These are phyloP conservation scores for Coniferiporia weirii DNA, from an alignment of 1,284 basidiomycete species.

Conservation along the genomic window DNA sequence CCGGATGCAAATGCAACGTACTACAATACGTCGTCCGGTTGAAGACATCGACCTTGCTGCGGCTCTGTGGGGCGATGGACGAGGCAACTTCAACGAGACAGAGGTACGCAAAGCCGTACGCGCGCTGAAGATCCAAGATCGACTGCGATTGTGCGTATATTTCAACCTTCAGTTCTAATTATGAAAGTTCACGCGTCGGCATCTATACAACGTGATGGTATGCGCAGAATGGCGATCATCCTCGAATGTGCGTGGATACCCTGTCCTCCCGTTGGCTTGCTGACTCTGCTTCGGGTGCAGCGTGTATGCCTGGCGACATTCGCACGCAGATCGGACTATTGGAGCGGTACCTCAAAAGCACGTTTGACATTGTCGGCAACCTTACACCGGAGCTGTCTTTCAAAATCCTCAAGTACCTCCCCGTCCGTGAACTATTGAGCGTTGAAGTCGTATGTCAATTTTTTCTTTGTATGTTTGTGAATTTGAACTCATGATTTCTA, in stretches of 20 bases:
- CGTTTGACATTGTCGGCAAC: conserved; percentile 75
- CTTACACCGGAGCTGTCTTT: conserved; percentile 65
- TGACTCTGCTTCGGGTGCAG: conserved; percentile 28
- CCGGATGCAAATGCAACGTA: conserved; percentile 33
- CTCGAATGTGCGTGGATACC: conserved; percentile 42
- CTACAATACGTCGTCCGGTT: conserved; percentile 16
- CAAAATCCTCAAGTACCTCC: conserved; percentile 60
- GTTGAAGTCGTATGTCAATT: conserved; percentile 43
- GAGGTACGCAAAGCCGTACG: conserved; percentile 62
- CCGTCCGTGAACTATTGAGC: conserved; percentile 58
- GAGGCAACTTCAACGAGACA: conserved; percentile 58
- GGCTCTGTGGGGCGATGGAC: conserved; percentile 46
- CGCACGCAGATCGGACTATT: conserved; percentile 72
- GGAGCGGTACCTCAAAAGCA: conserved; percentile 74
- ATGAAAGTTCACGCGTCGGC: conserved; percentile 1
- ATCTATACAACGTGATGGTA: neutral
- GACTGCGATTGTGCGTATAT: conserved; percentile 61
- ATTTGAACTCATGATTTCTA: conserved; percentile 12
- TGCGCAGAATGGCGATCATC: conserved; percentile 33
- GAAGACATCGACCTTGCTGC: conserved; percentile 38
- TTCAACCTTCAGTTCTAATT: conserved; percentile 5
- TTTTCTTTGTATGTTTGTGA: conserved; percentile 5
- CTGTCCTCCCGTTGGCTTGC: conserved; percentile 1
- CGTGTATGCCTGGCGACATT: conserved; percentile 73
- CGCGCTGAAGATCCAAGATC: conserved; percentile 55